Evolutionary conservation across 108 stramenopile genomes (phyloP), one percentile per base, ranked within the genome.

Genomic region (Pseudonitzschia pungens): DNA sequence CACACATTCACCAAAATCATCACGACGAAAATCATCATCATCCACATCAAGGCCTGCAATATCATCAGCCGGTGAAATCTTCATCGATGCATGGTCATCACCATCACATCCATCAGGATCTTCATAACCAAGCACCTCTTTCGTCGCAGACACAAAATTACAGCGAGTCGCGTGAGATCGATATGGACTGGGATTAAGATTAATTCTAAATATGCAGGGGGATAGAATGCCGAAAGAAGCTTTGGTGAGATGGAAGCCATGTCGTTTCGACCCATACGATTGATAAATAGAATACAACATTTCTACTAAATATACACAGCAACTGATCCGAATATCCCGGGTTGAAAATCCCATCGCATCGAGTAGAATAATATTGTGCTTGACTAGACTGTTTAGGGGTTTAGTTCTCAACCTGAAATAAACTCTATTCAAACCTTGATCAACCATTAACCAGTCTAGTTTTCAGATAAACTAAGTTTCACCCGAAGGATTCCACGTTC

Each of bases 121-220:
- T 8, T 29, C 29, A 62, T 18, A 26, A 62, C 15, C 60, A 62
- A 33, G 36, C 33, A 42, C 60, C 10, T 21, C 29, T 31, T 26
- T 58, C 57, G 5, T 31, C 57, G 27, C 57, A 27, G 29, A 14
- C 57, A 26, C 56, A 58, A 31, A 31, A 58, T 58, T 31, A 58
- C 27, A 28, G 29, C 57, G 57, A 58, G n/a, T 58, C 57, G n/a
- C 60, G 32, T n/a, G 60, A 62, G 0, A 62, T 62, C 14, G 60
- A 62, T 1, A 62, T 62, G 60, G 60, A 62, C 60, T 62, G 60
- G 60, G 60, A 62, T 20, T 53, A 53, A 60, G 18, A n/a, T n/a
- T 40, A 48, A 48, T 11, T 48, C 45, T 8, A 48, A 14, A 40
- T 14, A 62, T 62, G 33, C 33, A 33, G 60, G 60, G 60, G 36